Evolutionary conservation across 2,329 filamentous ascomycete genomes (phyloP).

Genomic region (Aphanoascus verrucosus): DNA sequence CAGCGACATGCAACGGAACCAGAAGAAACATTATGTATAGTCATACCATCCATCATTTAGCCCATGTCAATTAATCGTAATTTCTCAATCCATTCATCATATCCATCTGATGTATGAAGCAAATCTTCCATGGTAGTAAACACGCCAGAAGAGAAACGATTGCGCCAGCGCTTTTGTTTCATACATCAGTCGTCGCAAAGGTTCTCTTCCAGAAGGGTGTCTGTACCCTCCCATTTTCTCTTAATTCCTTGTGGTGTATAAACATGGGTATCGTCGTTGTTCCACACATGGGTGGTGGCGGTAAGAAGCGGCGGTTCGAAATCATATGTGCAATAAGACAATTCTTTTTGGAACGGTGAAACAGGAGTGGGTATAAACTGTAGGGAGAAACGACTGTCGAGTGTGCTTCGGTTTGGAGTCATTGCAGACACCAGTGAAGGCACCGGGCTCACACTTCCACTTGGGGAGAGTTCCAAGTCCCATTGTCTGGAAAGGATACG

Average conservation of each 20-base stretch:
- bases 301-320: background rate
- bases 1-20: too few relatives aligned
- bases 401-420: background rate
- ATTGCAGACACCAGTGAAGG: background rate
- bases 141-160: background rate
- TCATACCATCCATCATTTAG: too few relatives aligned
- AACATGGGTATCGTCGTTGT: background rate
- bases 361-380: background rate
- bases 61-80: too few relatives aligned
- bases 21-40: too few relatives aligned
- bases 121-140: too few relatives aligned
- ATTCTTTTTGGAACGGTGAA: conserved; percentile 4
- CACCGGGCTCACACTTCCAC: conserved; percentile 1
- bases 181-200: background rate
- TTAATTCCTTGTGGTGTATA: conserved; percentile 5
- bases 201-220: conserved; percentile 1
- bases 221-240: conserved; percentile 7
- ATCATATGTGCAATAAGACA: background rate
- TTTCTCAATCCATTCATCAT: too few relatives aligned
- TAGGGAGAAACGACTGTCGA: background rate
- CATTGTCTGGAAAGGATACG: background rate
- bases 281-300: background rate
- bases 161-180: background rate
- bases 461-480: conserved; percentile 8
- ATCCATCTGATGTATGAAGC: too few relatives aligned